phyloP scores from a whole-genome alignment of 495 filamentous ascomycete species.

The Peziza echinospora region DNA sequence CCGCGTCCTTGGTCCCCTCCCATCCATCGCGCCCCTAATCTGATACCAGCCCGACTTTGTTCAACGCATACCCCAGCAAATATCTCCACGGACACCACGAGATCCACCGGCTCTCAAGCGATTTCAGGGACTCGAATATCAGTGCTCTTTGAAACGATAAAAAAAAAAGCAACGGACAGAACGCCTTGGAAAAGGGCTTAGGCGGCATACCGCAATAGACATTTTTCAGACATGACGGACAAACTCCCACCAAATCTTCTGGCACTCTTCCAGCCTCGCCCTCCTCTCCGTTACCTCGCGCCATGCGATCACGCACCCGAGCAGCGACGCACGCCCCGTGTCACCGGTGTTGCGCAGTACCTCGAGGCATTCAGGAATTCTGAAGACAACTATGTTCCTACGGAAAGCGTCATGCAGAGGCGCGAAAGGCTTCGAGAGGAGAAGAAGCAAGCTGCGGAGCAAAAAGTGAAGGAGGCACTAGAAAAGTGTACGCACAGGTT shows the following conservation, averaged over 20 bases:
- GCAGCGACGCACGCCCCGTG: conserved; percentile 47
- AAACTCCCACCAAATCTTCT: conserved; percentile 82
- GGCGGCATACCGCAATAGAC: too few species aligned
- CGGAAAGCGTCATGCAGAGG: conserved; percentile 78
- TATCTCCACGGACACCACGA: too few species aligned
- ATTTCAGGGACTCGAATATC: too few species aligned
- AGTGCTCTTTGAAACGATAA: too few species aligned
- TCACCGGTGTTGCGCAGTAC: conserved; percentile 51
- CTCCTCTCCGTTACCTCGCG: conserved; percentile 72
- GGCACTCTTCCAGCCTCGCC: conserved; percentile 81
- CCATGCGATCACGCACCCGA: conserved; percentile 67
- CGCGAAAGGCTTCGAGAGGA: conserved; percentile 60
- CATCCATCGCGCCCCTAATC: too few species aligned
- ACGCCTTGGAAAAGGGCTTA: too few species aligned
- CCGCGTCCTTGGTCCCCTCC: too few species aligned
- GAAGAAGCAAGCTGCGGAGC: conserved; percentile 43
- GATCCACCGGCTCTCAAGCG: too few species aligned
- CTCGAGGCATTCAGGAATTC: conserved; percentile 46
- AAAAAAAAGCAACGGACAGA: too few species aligned
- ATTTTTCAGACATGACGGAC: conserved; percentile 89
- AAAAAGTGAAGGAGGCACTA: conserved; percentile 42
- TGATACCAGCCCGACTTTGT: too few species aligned
- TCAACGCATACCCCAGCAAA: too few species aligned
- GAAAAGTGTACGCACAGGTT: conserved; percentile 34
- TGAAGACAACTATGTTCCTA: conserved; percentile 53